Conservation (phyloP, 1,284 basidiomycete genomes). For the Vanrija pseudolonga region DNA sequence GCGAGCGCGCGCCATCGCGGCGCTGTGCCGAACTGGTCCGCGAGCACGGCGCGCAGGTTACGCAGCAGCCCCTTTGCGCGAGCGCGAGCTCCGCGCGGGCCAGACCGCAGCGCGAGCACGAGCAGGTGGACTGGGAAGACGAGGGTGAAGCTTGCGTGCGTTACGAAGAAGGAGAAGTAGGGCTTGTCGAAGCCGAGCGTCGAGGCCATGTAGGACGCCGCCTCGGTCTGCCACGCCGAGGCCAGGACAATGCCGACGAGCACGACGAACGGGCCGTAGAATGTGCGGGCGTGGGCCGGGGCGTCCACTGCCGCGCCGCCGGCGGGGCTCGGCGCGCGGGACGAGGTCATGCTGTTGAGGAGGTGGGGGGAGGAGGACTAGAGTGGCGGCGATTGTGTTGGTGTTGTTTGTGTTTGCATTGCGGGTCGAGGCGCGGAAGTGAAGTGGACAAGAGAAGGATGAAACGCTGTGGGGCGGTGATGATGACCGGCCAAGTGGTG, state of each 20-base stretch:
- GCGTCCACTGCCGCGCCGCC: no score
- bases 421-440: no score
- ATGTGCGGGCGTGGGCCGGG: neutral
- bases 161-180: slow-evolving; percentile 49
- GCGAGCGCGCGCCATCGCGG: slow-evolving; percentile 28
- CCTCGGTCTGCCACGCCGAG: slow-evolving; percentile 44
- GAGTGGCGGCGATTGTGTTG: no score
- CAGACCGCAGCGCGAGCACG: slow-evolving; percentile 15
- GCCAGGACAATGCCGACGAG: slow-evolving; percentile 42
- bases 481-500: no score
- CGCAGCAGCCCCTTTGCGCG: slow-evolving; percentile 10
- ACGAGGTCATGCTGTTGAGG: no score
- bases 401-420: no score
- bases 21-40: slow-evolving; percentile 14
- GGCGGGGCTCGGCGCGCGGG: no score
- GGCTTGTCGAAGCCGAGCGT: slow-evolving; percentile 40
- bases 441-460: no score
- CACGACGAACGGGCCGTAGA: slow-evolving; percentile 33
- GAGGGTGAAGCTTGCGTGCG: slow-evolving; percentile 44
- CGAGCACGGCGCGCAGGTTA: slow-evolving; percentile 14
- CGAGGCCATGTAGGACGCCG: slow-evolving; percentile 34
- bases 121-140: slow-evolving; percentile 42
- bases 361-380: no score
- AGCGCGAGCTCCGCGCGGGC: neutral
- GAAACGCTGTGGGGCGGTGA: no score